Conservation (phyloP, 495 filamentous ascomycete species). For the Neurospora sp. region DNA sequence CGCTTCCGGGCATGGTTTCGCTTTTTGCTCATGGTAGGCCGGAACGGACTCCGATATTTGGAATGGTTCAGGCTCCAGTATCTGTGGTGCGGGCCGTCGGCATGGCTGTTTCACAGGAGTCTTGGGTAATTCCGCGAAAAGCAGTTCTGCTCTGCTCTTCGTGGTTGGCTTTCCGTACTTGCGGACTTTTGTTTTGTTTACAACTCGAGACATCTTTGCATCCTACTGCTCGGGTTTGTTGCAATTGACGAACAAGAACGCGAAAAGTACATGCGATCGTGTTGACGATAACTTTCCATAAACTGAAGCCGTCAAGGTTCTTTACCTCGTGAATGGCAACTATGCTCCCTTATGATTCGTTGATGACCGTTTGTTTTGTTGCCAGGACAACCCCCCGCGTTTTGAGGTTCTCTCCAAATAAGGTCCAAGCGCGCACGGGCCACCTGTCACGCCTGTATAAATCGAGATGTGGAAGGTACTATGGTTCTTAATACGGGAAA, state of each 20-base stretch:
- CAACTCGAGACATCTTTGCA: conserved; percentile 12
- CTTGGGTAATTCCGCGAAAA: conserved; percentile 34
- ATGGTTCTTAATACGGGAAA: background rate
- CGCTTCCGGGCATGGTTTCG: background rate
- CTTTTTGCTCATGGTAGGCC: background rate
- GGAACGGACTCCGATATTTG: background rate
- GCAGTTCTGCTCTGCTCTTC: conserved; percentile 24
- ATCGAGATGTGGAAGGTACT: background rate
- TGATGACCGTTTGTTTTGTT: conserved; percentile 3
- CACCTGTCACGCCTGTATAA: background rate
- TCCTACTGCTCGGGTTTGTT: background rate
- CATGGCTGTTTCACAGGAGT: conserved; percentile 19
- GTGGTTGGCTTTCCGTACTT: conserved; percentile 35
- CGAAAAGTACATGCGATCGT: background rate
- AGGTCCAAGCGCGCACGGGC: background rate
- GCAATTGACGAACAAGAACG: background rate
- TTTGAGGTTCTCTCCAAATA: background rate
- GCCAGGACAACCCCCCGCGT: conserved; percentile 8
- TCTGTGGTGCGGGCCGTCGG: background rate
- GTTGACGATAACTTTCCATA: background rate
- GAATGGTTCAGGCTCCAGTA: background rate
- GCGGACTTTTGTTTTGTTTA: conserved; percentile 22
- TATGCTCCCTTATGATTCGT: conserved; percentile 3
- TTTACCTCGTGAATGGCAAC: background rate
- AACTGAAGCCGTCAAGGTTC: background rate